phyloP scores from a whole-genome alignment of 768 basidiomycete species.

The Termitomyces eurrhizus region DNA sequence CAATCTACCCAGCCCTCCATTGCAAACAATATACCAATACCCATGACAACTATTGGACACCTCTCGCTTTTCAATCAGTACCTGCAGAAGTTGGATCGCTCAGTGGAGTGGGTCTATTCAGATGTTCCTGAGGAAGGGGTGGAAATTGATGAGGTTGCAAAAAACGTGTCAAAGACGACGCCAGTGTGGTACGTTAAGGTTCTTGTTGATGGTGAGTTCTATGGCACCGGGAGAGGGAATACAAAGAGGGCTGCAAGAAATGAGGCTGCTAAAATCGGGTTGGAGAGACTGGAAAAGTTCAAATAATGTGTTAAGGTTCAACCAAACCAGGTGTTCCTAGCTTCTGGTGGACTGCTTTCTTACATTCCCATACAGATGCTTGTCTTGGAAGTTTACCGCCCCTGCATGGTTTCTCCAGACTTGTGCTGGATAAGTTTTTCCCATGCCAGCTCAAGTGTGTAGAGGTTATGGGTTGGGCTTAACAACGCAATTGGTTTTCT shows the following conservation, averaged over 20 bases:
- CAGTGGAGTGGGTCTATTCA: conserved; percentile 70
- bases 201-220: conserved; percentile 53
- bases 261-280: conserved; percentile 75
- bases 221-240: conserved; percentile 61
- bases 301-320: conserved; percentile 40
- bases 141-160: conserved; percentile 20
- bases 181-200: conserved; percentile 73
- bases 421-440: conserved; percentile 39
- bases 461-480: conserved; percentile 44
- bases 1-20: conserved; percentile 18
- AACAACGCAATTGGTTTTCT: conserved; percentile 2
- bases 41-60: conserved; percentile 48
- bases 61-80: conserved; percentile 80
- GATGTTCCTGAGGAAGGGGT: conserved; percentile 25
- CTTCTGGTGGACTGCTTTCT: background rate
- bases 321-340: no score
- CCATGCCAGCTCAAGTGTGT: conserved; percentile 56
- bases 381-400: conserved; percentile 5
- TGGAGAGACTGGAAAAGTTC: conserved; percentile 53
- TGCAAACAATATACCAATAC: conserved; percentile 14
- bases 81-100: conserved; percentile 51
- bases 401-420: conserved; percentile 56
- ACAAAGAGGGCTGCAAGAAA: conserved; percentile 81
- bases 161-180: conserved; percentile 54
- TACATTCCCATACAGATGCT: background rate